These are phyloP conservation scores for Esteya vermicola DNA, from an alignment of 2,329 filamentous ascomycete genomes.

Conservation along the genomic window DNA sequence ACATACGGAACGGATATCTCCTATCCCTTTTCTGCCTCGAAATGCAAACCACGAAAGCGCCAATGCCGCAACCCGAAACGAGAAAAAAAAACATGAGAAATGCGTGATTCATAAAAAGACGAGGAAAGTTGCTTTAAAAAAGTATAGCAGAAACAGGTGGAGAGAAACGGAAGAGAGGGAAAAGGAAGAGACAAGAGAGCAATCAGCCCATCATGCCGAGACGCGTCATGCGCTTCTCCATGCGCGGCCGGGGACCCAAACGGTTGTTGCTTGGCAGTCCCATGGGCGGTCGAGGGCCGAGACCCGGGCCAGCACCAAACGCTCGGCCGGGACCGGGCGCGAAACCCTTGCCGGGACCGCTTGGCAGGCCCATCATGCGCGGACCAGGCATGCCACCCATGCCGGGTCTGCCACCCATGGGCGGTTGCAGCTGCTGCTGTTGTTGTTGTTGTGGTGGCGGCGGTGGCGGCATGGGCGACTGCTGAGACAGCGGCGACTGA, in stretches of 20 bases:
- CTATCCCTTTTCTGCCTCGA: no score
- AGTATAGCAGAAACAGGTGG: neutral
- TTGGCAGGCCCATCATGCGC: slow-evolving; percentile 19
- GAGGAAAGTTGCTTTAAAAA: neutral
- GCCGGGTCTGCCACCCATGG: neutral
- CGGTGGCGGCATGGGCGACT: neutral
- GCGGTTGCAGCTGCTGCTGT: neutral
- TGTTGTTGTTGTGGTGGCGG: neutral
- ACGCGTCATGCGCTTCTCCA: slow-evolving; percentile 50
- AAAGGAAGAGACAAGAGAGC: neutral
- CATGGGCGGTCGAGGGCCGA: no score
- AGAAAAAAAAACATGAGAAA: neutral
- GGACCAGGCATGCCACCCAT: slow-evolving; percentile 4
- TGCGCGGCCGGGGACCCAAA: slow-evolving; percentile 26
- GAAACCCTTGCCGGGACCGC: no score
- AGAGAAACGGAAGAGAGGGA: neutral
- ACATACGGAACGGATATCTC: no score
- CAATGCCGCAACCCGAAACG: no score
- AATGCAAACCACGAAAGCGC: no score
- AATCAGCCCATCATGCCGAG: slow-evolving; percentile 35
- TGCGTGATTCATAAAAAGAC: no score
- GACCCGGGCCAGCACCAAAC: neutral
- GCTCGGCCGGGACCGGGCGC: neutral
- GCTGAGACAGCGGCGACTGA: neutral
- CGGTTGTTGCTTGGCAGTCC: no score